Conservation (phyloP, 768 basidiomycete species). For the Boletus coccyginus region DNA sequence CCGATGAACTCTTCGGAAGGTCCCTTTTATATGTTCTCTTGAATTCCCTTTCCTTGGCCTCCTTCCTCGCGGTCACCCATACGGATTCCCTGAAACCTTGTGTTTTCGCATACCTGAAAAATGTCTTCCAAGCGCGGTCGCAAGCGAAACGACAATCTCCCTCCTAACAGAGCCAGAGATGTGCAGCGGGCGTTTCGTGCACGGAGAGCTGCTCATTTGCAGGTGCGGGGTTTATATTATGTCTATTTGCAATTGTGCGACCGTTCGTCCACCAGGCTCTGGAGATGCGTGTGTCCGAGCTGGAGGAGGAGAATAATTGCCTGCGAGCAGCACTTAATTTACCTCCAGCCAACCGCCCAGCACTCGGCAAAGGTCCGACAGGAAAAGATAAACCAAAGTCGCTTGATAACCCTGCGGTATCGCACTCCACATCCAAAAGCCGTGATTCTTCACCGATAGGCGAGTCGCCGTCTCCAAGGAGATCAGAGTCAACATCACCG, state of each 20-base stretch:
- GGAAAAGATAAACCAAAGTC: slow-evolving; percentile 78
- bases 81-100: slow-evolving; percentile 12
- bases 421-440: slow-evolving; percentile 48
- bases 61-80: slow-evolving; percentile 32
- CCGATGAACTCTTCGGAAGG: slow-evolving; percentile 35
- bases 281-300: slow-evolving; percentile 74
- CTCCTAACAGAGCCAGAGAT: slow-evolving; percentile 73
- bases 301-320: slow-evolving; percentile 80
- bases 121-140: slow-evolving; percentile 89
- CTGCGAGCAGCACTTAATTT: slow-evolving; percentile 71
- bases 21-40: slow-evolving; percentile 40
- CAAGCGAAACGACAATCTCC: slow-evolving; percentile 66
- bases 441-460: slow-evolving; percentile 66
- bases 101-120: slow-evolving; percentile 15
- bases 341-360: slow-evolving; percentile 67
- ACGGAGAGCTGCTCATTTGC: slow-evolving; percentile 81
- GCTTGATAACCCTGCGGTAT: slow-evolving; percentile 34
- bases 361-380: slow-evolving; percentile 82
- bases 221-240: slow-evolving; percentile 47
- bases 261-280: slow-evolving; percentile 55
- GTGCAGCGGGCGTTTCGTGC: slow-evolving; percentile 90
- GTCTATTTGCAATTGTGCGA: slow-evolving; percentile 39
- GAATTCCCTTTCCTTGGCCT: slow-evolving; percentile 32
- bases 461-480: slow-evolving; percentile 44
- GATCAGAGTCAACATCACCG: slow-evolving; percentile 35